A percentile compares a stretch with the other conserved stretches of the same genome.
These are phyloP conservation scores for Mycena galopus DNA, from an alignment of 768 basidiomycete genomes.

Conservation along the genomic window DNA sequence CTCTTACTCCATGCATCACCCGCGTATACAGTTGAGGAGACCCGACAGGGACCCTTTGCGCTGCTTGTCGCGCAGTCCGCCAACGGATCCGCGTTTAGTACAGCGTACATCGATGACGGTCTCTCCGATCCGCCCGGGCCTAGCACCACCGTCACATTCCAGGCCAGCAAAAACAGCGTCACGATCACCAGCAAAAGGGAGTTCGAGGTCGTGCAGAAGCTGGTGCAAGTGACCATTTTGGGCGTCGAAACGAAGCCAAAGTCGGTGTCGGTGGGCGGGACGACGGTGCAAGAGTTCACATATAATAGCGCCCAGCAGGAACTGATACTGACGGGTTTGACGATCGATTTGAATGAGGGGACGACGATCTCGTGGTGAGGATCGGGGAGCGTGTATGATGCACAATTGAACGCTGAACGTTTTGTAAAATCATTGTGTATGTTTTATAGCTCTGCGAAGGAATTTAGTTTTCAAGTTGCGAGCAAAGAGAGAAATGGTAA, in stretches of 20 bases:
- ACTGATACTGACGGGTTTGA: constrained; percentile 54
- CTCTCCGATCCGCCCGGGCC: constrained; percentile 69
- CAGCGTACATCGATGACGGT: constrained; percentile 80
- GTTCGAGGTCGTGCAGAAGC: constrained; percentile 60
- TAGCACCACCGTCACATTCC: constrained; percentile 62
- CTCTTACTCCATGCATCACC: constrained; percentile 75
- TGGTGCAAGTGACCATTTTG: constrained; percentile 71
- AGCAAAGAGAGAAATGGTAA: constrained; percentile 16
- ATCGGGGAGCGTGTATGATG: constrained; percentile 17
- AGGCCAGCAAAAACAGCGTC: constrained; percentile 51
- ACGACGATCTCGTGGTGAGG: constrained; percentile 51
- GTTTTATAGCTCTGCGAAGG: constrained; percentile 24
- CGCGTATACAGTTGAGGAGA: constrained; percentile 77
- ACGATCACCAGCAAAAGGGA: constrained; percentile 51
- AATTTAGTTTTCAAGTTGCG: constrained; percentile 22
- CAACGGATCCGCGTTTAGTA: constrained; percentile 60
- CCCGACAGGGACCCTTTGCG: constrained; percentile 70
- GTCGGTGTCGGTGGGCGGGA: constrained; percentile 55
- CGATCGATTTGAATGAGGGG: constrained; percentile 58
- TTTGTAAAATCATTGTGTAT: constrained; percentile 21
- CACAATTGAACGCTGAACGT: constrained; percentile 17
- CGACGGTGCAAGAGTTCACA: constrained; percentile 50
- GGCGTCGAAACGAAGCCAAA: constrained; percentile 60
- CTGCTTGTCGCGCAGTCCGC: constrained; percentile 69
- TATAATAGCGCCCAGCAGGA: constrained; percentile 56